Evolutionary conservation across 1,284 basidiomycete genomes (phyloP).

Genomic region (Tilletia indica): DNA sequence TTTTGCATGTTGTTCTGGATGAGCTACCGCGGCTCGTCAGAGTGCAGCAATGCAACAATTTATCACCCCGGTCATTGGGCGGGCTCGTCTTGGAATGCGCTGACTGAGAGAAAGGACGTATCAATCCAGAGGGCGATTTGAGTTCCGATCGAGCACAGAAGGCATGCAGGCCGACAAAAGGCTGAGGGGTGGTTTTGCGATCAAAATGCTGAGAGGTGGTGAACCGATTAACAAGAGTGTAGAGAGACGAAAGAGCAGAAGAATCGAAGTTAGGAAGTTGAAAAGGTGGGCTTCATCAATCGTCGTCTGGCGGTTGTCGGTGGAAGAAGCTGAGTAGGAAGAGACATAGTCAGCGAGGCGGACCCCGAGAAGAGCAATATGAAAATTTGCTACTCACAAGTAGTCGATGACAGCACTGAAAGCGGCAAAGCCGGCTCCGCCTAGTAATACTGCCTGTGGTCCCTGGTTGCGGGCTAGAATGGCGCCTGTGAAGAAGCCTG

Average conservation of each 20-base stretch:
- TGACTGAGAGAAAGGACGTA: too few species aligned
- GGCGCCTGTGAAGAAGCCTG: constrained; percentile 46
- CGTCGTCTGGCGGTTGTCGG: constrained; percentile 6
- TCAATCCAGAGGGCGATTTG: too few species aligned
- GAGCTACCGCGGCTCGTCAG: too few species aligned
- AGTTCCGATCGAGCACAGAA: too few species aligned
- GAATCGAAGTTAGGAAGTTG: not conserved
- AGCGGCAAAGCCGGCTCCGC: constrained; percentile 51
- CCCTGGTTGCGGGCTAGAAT: constrained; percentile 51
- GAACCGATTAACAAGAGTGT: not conserved
- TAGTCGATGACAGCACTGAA: constrained; percentile 53
- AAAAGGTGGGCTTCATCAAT: not conserved
- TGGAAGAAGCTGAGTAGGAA: constrained; percentile 6
- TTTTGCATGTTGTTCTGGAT: too few species aligned
- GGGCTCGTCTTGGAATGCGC: too few species aligned
- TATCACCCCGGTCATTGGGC: too few species aligned
- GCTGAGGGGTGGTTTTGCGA: too few species aligned
- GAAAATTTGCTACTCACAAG: constrained; percentile 31
- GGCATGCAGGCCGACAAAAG: too few species aligned
- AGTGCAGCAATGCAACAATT: too few species aligned
- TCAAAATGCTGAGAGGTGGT: not conserved
- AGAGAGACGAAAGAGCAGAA: not conserved
- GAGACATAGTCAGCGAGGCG: constrained; percentile 2
- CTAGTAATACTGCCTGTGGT: constrained; percentile 48
- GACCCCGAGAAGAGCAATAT: not conserved